phyloP scores from a whole-genome alignment of 1,139 yeast genomes.

The Candida anutae region DNA sequence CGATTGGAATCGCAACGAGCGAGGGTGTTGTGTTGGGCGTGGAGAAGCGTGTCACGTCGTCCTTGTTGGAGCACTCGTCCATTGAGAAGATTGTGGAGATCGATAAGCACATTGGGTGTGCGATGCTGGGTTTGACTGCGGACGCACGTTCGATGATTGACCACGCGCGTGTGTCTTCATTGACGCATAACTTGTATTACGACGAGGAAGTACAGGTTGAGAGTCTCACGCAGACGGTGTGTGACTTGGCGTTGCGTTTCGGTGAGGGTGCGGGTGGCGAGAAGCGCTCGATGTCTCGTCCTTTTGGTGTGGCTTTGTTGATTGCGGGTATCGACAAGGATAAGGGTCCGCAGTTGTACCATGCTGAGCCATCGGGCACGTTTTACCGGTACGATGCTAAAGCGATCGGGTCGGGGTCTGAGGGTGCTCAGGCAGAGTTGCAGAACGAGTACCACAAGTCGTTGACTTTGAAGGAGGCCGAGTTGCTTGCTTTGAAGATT shows the following conservation, averaged over 20 bases:
- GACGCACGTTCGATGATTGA: conserved; percentile 99
- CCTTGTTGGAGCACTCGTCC: conserved; percentile 83
- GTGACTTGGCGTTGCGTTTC: conserved; percentile 92
- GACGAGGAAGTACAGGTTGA: conserved; percentile 93
- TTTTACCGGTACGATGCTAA: conserved; percentile 96
- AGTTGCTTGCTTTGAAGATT: conserved; percentile 77
- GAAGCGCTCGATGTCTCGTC: conserved; percentile 95
- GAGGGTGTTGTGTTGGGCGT: conserved; percentile 96
- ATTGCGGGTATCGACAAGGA: conserved; percentile 92
- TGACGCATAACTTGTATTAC: conserved; percentile 82
- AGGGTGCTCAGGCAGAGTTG: conserved; percentile 97
- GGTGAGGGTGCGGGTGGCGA: conserved; percentile 99
- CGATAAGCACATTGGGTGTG: conserved; percentile 93
- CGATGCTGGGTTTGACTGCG: conserved; percentile 97
- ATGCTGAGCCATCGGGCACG: conserved; percentile 99
- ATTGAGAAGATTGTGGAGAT: conserved; percentile 95
- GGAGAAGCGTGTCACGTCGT: conserved; percentile 93
- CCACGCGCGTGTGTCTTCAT: conserved; percentile 90
- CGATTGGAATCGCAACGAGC: conserved; percentile 94
- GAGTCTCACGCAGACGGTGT: conserved; percentile 89
- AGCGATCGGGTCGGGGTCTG: conserved; percentile 98
- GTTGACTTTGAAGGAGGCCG: conserved; percentile 90
- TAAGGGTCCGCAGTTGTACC: conserved; percentile 92
- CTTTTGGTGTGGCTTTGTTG: conserved; percentile 95
- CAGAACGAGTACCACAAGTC: conserved; percentile 96